These are phyloP conservation scores for Komagataella populi DNA, from an alignment of 805 yeast genomes.

Conservation along the genomic window DNA sequence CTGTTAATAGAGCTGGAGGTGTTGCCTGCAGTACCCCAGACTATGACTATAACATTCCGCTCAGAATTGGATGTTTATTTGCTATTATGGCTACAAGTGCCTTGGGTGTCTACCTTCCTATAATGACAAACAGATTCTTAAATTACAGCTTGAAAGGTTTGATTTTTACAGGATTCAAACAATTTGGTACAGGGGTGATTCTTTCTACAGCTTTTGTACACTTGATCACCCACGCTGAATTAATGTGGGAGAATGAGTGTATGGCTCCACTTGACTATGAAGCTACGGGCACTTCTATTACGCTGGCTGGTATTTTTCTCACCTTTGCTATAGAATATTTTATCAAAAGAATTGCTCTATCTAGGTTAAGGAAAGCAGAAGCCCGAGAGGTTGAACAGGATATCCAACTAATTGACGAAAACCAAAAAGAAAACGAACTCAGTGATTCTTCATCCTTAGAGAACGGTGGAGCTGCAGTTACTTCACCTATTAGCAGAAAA, in stretches of 20 bases:
- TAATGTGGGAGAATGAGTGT: slow-evolving; percentile 38
- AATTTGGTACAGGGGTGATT: slow-evolving; percentile 66
- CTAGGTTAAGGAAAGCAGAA: slow-evolving; percentile 1
- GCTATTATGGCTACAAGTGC: neutral
- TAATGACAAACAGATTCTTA: neutral
- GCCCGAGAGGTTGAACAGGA: slow-evolving; percentile 7
- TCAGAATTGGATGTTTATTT: neutral
- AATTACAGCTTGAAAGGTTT: neutral
- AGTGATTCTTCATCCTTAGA: neutral
- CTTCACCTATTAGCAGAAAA: slow-evolving; percentile 16
- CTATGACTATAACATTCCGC: neutral
- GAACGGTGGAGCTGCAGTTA: slow-evolving; percentile 4
- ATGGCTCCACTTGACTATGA: slow-evolving; percentile 21
- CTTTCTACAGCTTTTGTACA: slow-evolving; percentile 68
- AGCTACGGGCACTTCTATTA: slow-evolving; percentile 29
- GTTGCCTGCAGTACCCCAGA: neutral
- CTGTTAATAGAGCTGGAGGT: neutral
- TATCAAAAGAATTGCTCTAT: neutral
- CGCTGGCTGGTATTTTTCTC: slow-evolving; percentile 23
- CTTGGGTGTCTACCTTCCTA: neutral
- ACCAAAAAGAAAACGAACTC: neutral
- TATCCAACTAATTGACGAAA: slow-evolving; percentile 1
- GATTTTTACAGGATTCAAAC: neutral
- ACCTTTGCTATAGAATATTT: slow-evolving; percentile 23
- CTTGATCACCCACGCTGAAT: slow-evolving; percentile 39